These are phyloP conservation scores for Pythium insidiosum DNA, from an alignment of 352 stramenopile genomes.

Conservation along the genomic window DNA sequence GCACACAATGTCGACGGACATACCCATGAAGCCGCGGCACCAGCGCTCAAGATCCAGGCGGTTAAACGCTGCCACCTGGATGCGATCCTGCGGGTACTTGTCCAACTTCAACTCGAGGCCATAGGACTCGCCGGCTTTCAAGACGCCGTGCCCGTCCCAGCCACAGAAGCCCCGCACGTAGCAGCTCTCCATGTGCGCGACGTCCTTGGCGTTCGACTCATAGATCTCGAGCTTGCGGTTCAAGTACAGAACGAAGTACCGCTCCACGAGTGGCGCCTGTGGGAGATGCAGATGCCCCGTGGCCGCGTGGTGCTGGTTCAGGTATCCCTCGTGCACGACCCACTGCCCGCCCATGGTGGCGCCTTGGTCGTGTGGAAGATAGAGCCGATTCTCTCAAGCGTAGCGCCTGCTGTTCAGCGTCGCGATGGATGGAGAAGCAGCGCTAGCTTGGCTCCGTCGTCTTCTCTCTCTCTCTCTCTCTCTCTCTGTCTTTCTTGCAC, in stretches of 20 bases:
- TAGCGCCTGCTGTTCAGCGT: no score
- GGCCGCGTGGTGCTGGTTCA: slow-evolving; percentile 7
- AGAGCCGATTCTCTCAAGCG: no score
- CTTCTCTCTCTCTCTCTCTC: no score
- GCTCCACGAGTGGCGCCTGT: slow-evolving; percentile 28
- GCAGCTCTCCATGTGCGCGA: slow-evolving; percentile 29
- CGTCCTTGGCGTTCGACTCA: slow-evolving; percentile 24
- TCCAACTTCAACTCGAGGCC: slow-evolving; percentile 75
- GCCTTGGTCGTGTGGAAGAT: no score
- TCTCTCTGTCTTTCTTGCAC: no score
- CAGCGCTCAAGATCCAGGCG: slow-evolving; percentile 77
- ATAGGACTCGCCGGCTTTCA: slow-evolving; percentile 65
- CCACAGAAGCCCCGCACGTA: slow-evolving; percentile 65
- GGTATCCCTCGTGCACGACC: slow-evolving; percentile 20
- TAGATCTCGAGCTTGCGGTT: slow-evolving; percentile 79
- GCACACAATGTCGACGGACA: no score
- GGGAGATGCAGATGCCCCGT: slow-evolving; percentile 2
- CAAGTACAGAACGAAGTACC: slow-evolving; percentile 69
- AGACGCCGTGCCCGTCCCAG: slow-evolving; percentile 63
- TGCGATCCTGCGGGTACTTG: slow-evolving; percentile 30
- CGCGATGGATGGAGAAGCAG: no score
- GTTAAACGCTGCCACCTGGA: slow-evolving; percentile 72
- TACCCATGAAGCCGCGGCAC: slow-evolving; percentile 62
- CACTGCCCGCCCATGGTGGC: slow-evolving; percentile 22
- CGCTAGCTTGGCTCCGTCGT: no score